phyloP scores from a whole-genome alignment of 306 rosid genomes.

The Cucumis sativus region Cucumber_9930_V3 NC_026655.2:874501-875000 shows the following conservation, averaged over 20 bases:
- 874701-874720: neutral
- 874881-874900: too few species aligned
- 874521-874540: conserved; percentile 30
- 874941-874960: neutral
- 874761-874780: neutral
- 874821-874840: neutral
- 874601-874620: neutral
- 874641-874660: neutral
- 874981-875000: neutral
- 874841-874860: too few species aligned
- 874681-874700: neutral
- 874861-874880: too few species aligned
- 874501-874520: conserved; percentile 21
- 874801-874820: neutral
- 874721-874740: neutral
- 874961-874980: neutral
- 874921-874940: too few species aligned
- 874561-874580: neutral
- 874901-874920: too few species aligned
- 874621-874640: neutral
- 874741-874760: neutral
- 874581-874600: neutral
- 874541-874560: neutral
- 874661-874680: neutral
- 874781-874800: neutral